Evolutionary conservation across 805 yeast genomes (phyloP).

Genomic region (Suhomyces prunicola): DNA sequence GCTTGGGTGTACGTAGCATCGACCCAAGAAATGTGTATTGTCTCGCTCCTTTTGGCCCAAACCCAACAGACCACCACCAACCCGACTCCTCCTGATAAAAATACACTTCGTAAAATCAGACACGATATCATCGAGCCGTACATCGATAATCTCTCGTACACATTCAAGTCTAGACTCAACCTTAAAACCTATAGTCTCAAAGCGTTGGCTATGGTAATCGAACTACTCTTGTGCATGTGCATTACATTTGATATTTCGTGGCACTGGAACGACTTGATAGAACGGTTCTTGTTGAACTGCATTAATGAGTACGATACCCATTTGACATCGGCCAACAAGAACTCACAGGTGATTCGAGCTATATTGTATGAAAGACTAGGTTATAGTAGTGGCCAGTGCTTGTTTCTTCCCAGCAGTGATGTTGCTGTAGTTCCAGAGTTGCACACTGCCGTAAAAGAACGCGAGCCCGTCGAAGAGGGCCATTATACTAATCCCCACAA

Average conservation of each 20-base stretch:
- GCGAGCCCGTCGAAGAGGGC: conserved; percentile 21
- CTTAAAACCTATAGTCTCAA: conserved; percentile 69
- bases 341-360: conserved; percentile 46
- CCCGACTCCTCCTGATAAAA: conserved; percentile 38
- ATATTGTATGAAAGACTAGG: conserved; percentile 42
- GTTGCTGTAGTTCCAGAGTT: neutral
- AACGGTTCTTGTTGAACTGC: conserved; percentile 44
- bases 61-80: conserved; percentile 33
- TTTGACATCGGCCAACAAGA: conserved; percentile 35
- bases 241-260: conserved; percentile 38
- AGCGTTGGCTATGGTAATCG: conserved; percentile 63
- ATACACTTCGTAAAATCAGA: conserved; percentile 45
- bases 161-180: conserved; percentile 69
- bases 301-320: conserved; percentile 45
- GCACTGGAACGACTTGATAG: conserved; percentile 45
- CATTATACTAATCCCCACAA: conserved; percentile 33
- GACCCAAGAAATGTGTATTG: conserved; percentile 83
- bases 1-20: conserved; percentile 82
- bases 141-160: conserved; percentile 69
- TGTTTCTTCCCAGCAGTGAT: conserved; percentile 10
- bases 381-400: conserved; percentile 47
- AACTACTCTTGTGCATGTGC: conserved; percentile 57
- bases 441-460: neutral
- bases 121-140: conserved; percentile 55
- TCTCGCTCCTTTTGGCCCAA: conserved; percentile 63